Evolutionary conservation across 2,329 filamentous ascomycete genomes (phyloP).

Genomic region (Rhexocercosporidium sp.): DNA sequence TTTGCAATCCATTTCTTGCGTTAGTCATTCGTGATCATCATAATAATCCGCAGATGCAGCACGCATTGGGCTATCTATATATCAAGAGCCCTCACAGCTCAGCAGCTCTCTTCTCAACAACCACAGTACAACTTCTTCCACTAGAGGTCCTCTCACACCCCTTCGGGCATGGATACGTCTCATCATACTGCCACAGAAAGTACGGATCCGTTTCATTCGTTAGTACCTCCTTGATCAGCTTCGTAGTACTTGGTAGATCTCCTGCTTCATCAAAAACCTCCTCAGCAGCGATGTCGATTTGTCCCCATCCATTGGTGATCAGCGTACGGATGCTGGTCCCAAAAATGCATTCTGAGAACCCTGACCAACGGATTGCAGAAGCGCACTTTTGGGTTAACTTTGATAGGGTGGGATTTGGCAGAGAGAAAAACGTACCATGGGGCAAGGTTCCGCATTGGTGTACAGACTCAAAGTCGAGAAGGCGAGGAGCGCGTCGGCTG

Average conservation of each 20-base stretch:
- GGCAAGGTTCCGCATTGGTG: slow-evolving; percentile 62
- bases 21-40: neutral
- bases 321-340: slow-evolving; percentile 56
- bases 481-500: slow-evolving; percentile 49
- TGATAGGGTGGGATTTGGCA: neutral
- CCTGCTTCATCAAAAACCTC: slow-evolving; percentile 53
- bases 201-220: slow-evolving; percentile 58
- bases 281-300: slow-evolving; percentile 52
- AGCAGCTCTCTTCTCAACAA: neutral
- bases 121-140: slow-evolving; percentile 19
- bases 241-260: slow-evolving; percentile 44
- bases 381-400: slow-evolving; percentile 49
- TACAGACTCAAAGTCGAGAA: slow-evolving; percentile 56
- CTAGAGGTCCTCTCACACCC: slow-evolving; percentile 29
- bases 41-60: neutral
- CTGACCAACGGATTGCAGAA: slow-evolving; percentile 59
- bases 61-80: neutral
- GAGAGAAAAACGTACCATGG: slow-evolving; percentile 47
- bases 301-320: slow-evolving; percentile 54
- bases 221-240: slow-evolving; percentile 52
- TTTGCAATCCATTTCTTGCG: neutral
- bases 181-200: slow-evolving; percentile 60
- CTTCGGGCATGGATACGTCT: slow-evolving; percentile 25
- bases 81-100: slow-evolving; percentile 17
- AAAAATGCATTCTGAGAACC: slow-evolving; percentile 60